Conservation (phyloP, 768 basidiomycete species). For the Tubosaeta sp. region DNA sequence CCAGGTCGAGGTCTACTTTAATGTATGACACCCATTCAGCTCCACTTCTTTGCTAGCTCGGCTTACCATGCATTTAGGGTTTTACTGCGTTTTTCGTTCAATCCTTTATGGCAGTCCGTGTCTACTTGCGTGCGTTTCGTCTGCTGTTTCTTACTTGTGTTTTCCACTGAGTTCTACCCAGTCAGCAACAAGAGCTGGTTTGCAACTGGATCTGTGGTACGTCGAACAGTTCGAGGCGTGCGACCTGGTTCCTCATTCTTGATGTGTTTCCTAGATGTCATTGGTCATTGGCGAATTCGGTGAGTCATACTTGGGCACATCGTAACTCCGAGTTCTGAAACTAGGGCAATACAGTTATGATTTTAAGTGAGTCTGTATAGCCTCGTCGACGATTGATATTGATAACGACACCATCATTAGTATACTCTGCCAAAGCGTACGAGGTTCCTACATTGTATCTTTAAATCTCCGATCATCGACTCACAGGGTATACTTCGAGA, state of each 20-base stretch:
- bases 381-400: slow-evolving; percentile 11
- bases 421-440: slow-evolving; percentile 33
- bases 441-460: slow-evolving; percentile 20
- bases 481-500: slow-evolving; percentile 38
- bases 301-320: slow-evolving; percentile 8
- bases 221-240: too few relatives aligned
- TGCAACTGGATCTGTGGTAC: slow-evolving; percentile 24
- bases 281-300: slow-evolving; percentile 40
- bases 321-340: too few relatives aligned
- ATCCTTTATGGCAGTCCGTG: slow-evolving; percentile 47
- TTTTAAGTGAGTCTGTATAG: slow-evolving; percentile 35
- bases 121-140: slow-evolving; percentile 43
- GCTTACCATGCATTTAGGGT: slow-evolving; percentile 16
- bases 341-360: too few relatives aligned
- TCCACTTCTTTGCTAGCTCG: neutral
- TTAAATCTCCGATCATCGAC: too few relatives aligned
- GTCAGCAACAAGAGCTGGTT: slow-evolving; percentile 47
- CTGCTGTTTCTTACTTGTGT: neutral
- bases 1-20: slow-evolving; percentile 48
- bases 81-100: slow-evolving; percentile 52
- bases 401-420: slow-evolving; percentile 23
- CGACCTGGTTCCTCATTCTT: too few relatives aligned
- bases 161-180: slow-evolving; percentile 22
- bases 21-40: slow-evolving; percentile 23
- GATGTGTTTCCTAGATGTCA: slow-evolving; percentile 7